phyloP scores from a whole-genome alignment of 331 rosid genomes.

The Spiraea crenata region DNA sequence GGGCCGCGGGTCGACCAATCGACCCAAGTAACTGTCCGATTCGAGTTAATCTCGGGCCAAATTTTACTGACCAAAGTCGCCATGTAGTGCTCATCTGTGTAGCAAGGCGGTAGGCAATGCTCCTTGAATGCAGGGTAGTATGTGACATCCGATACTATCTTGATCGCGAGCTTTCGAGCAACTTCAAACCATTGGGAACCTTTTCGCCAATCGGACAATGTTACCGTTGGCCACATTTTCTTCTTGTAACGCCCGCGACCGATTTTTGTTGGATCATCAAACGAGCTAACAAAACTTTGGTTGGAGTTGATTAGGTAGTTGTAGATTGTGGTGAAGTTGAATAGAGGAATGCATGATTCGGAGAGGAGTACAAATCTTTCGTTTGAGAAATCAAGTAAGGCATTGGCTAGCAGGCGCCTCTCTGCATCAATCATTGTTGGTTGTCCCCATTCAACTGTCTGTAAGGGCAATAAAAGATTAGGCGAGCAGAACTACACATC shows the following conservation, averaged over 20 bases:
- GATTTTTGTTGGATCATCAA: slow-evolving; percentile 22
- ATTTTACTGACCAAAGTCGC: slow-evolving; percentile 37
- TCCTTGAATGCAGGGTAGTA: slow-evolving; percentile 27
- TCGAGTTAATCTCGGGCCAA: slow-evolving; percentile 16
- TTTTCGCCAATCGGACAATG: slow-evolving; percentile 31
- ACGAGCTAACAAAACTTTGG: slow-evolving; percentile 28
- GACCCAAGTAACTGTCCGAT: slow-evolving; percentile 40
- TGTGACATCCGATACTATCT: slow-evolving; percentile 25
- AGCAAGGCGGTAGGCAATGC: slow-evolving; percentile 36
- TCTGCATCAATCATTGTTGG: slow-evolving; percentile 37
- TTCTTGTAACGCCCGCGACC: slow-evolving; percentile 40
- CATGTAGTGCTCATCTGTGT: slow-evolving; percentile 41
- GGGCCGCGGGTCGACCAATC: slow-evolving; percentile 45
- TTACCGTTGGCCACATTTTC: slow-evolving; percentile 27
- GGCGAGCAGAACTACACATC: no score
- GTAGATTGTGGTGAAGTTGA: slow-evolving; percentile 38
- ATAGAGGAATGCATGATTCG: slow-evolving; percentile 41
- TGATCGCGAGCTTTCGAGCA: slow-evolving; percentile 23
- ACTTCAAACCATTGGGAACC: slow-evolving; percentile 45
- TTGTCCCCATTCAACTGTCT: slow-evolving; percentile 30
- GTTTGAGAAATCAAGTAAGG: slow-evolving; percentile 41
- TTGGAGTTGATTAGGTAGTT: slow-evolving; percentile 32
- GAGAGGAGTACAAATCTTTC: slow-evolving; percentile 39
- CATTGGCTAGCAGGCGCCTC: slow-evolving; percentile 39
- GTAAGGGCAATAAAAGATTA: no score